Base-by-base conservation (phyloP, 2,329 filamentous ascomycete genomes). In the Bipolaris oryzae region DNA sequence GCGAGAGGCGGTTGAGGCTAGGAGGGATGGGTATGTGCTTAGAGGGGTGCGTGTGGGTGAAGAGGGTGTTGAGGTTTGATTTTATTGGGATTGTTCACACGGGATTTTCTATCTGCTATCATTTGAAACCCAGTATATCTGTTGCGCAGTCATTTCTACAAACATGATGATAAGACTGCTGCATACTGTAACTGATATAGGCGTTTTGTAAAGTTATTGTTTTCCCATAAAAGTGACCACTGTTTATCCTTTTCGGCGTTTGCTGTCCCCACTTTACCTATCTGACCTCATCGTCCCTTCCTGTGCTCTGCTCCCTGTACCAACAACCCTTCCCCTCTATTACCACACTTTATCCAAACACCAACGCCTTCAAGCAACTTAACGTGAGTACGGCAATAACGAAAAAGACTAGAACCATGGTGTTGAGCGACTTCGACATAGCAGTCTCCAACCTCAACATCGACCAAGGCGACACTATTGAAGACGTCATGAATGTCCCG, bases 11-110 rank as follows among this genome's bases (percentile, higher is more conserved):
- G 54, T 56, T 31, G 60, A 63, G 13, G 72, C 72, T 31, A 65
- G 51, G 50, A 63, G 61, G 28, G 65, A 72, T 47, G 74, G 74
- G 4, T 76, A 74, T 63, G 58, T 67, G 23, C 41, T 76, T 15
- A 57, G 73, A 37, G 72, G 71, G 2, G 65, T 62, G 11, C 66
- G 67, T 51, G 74, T 76, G 34, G 60, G 69, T n/a, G 62, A 66
- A 15, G 62, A 63, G 25, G 71, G 71, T 7, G 61, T 73, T 37
- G 62, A 58, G 43, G 49, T 52, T 2, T 57, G 60, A 33, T 23
- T 7, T 15, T 21, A 11, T 15, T 4, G 2, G 4, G 9, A 7
- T 16, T 28, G n/a, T n/a, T 16, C 13, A 5, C 4, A 2, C 23
- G 13, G 7, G 4, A 9, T n/a, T 39, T 16, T 13, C 15, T 16